Percentiles rank a stretch among this genome's conserved stretches.
phyloP scores from a whole-genome alignment of 495 filamentous ascomycete genomes.

The Articulospora tetracladia region DNA sequence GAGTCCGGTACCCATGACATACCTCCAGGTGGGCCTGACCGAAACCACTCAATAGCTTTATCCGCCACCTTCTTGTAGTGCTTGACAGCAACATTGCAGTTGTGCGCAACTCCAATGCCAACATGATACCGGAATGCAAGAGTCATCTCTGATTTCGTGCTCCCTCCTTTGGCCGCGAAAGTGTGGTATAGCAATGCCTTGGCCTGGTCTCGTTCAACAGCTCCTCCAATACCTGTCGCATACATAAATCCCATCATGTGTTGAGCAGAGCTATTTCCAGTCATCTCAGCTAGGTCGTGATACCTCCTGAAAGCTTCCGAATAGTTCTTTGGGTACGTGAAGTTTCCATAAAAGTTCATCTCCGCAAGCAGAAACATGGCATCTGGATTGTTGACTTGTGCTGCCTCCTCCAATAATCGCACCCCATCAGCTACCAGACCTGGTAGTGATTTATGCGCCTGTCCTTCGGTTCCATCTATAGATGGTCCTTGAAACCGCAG shows the following conservation, averaged over 20 bases:
- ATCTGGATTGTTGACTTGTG: conserved; percentile 72
- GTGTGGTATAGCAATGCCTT: conserved; percentile 92
- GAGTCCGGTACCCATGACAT: conserved; percentile 68
- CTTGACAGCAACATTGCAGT: conserved; percentile 78
- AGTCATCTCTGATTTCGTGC: conserved; percentile 90
- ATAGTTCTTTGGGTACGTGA: conserved; percentile 81
- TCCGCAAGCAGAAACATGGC: conserved; percentile 89
- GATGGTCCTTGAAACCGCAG: conserved; percentile 20
- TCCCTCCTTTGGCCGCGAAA: conserved; percentile 81
- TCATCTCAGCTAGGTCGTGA: conserved; percentile 65
- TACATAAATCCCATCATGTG: conserved; percentile 97
- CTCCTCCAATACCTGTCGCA: conserved; percentile 82
- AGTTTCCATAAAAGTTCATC: conserved; percentile 97
- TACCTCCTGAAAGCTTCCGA: conserved; percentile 79
- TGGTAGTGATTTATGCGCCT: conserved; percentile 20
- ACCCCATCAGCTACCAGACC: conserved; percentile 57
- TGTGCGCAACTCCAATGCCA: conserved; percentile 79
- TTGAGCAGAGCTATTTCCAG: conserved; percentile 88
- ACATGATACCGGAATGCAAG: conserved; percentile 81
- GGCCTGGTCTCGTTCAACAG: conserved; percentile 84
- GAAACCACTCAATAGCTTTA: conserved; percentile 81
- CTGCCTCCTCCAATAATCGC: conserved; percentile 69
- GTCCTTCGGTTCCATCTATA: background rate
- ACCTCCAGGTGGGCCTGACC: conserved; percentile 89
- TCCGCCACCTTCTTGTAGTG: conserved; percentile 94